A percentile compares a stretch with the other conserved stretches of the same genome.
Conservation (phyloP, 345 rosid species). For the Pugionium dolabratum region DNA sequence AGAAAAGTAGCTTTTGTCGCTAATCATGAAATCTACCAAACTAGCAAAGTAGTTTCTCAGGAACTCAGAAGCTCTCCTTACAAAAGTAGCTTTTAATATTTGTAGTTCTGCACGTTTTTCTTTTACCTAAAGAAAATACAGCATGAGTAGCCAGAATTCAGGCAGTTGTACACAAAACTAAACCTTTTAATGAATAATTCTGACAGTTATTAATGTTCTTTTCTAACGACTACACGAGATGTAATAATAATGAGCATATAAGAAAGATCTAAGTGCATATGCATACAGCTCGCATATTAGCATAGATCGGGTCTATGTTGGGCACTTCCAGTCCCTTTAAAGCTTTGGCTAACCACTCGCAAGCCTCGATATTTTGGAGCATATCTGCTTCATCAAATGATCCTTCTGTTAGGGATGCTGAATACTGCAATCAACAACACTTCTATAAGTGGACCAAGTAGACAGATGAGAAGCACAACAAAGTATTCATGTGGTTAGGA, state of each 20-base stretch:
- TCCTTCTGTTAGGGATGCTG: constrained; percentile 83
- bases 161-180: constrained; percentile 19
- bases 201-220: constrained; percentile 16
- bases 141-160: constrained; percentile 25
- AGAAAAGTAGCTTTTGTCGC: constrained; percentile 98
- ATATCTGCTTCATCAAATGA: constrained; percentile 89
- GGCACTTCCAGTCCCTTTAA: constrained; percentile 80
- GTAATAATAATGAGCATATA: neutral
- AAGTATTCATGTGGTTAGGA: constrained; percentile 1
- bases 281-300: constrained; percentile 88
- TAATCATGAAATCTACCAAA: constrained; percentile 98
- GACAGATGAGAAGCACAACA: constrained; percentile 17
- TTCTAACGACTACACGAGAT: neutral
- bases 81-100: constrained; percentile 76
- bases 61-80: constrained; percentile 92
- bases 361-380: constrained; percentile 93
- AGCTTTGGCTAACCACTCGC: constrained; percentile 95
- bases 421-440: constrained; percentile 61
- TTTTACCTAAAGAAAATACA: constrained; percentile 58
- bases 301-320: constrained; percentile 73
- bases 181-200: neutral
- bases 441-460: constrained; percentile 31
- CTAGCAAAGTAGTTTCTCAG: constrained; percentile 93
- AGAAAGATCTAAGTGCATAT: constrained; percentile 13
- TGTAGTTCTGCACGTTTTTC: constrained; percentile 87